Base-by-base conservation (phyloP, 1,139 yeast species). In the Groenewaldozyma auringiensis region DNA sequence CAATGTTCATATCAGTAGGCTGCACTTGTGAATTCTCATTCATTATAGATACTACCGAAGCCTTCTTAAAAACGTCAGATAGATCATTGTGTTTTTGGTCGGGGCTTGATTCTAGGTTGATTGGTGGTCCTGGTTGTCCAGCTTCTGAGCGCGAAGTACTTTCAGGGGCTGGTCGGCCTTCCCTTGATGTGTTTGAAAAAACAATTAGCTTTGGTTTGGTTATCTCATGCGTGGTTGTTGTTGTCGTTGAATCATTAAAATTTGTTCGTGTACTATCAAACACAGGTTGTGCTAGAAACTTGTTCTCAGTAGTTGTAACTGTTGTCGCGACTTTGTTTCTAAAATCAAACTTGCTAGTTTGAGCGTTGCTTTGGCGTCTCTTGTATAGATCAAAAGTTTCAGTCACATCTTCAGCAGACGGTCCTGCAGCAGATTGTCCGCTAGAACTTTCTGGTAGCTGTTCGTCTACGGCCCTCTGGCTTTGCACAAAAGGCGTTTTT, bases 11-110 rank as follows among this genome's bases (percentile, higher is more conserved):
- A 8, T 34, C 33, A 16, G 34, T 31, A n/a, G 22, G 38, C 21
- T 14, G 37, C 14, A 25, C 25, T 29, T 25, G 22, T 14, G 47
- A 34, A 4, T 29, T 36, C n/a, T 27, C 31, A 21, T 31, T 39
- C 29, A 41, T 60, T 33, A 4, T 33, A 33, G 36, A 33, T 6
- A 13, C 32, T 17, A 40, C 6, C 13, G 43, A 32, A 4, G 43
- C 37, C 8, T 22, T 18, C 21, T 36, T 14, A 20, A 41, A 41
- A 6, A 41, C 43, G 20, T 41, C 43, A 22, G 40, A 32, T 4
- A 41, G 32, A 21, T 41, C 43, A 20, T 8, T 41, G 8, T 20
- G 16, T 20, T 35, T 14, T 4, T 18, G 13, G 16, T 35, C 16
- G 6, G 38, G 38, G 38, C 38, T 35, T 4, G n/a, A 18, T 6